Conservation (phyloP, 2,329 filamentous ascomycete genomes). For the Cylindrodendrum hubeiense region DNA sequence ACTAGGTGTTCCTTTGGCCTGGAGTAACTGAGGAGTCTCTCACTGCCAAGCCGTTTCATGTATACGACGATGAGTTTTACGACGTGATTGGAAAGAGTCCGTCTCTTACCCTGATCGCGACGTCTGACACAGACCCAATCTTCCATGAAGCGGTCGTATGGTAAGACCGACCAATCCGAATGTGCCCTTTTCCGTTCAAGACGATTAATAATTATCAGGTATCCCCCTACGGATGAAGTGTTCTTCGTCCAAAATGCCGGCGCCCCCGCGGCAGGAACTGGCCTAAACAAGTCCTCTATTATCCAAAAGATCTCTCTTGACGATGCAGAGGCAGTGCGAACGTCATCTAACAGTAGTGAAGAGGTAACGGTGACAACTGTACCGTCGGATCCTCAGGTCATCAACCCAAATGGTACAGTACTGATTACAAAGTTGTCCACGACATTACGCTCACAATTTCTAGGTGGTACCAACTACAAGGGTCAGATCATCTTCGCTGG, state of each 20-base stretch:
- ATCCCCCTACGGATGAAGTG: conserved; percentile 61
- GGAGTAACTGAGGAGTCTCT: conserved; percentile 39
- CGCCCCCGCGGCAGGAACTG: conserved; percentile 59
- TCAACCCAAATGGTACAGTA: conserved; percentile 63
- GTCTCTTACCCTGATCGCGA: conserved; percentile 62
- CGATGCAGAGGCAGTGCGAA: conserved; percentile 52
- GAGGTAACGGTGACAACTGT: conserved; percentile 58
- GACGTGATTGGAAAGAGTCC: conserved; percentile 62
- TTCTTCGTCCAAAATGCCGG: conserved; percentile 69
- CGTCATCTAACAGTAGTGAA: conserved; percentile 29
- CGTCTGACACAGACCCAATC: conserved; percentile 57
- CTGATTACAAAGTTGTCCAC: neutral
- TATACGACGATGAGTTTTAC: conserved; percentile 64
- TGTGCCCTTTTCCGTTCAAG: neutral
- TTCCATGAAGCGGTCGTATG: conserved; percentile 70
- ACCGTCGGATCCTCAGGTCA: conserved; percentile 55
- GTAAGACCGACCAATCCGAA: conserved; percentile 31
- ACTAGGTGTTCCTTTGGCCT: conserved; percentile 35
- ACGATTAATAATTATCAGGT: conserved; percentile 35
- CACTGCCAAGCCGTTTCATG: conserved; percentile 37
- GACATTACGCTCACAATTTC: neutral
- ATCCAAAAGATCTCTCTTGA: conserved; percentile 63
- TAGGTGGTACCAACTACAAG: conserved; percentile 64
- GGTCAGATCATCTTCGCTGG: conserved; percentile 62
- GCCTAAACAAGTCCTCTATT: conserved; percentile 63